Base-by-base conservation (phyloP, 495 filamentous ascomycete genomes). In the Hamigera avellanea region DNA sequence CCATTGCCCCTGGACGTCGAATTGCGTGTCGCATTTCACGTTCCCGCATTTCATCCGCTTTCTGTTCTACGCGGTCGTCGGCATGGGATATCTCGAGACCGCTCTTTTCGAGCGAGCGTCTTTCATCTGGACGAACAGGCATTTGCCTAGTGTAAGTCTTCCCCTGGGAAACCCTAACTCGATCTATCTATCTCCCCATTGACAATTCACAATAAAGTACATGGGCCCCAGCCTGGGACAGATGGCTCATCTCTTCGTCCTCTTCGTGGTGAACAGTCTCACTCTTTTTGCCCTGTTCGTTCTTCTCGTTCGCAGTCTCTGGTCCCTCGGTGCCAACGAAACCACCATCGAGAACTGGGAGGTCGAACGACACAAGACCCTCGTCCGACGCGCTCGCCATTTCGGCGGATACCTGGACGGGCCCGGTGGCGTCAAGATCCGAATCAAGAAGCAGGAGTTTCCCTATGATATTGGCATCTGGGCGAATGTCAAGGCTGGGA, bases 261-360 rank as follows among this genome's bases (percentile, higher is more conserved):
- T 93, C 1, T 44, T 73, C 5, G 47, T 81, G 14, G 52, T 69
- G 4, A 78, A 80, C 40, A 71, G 69, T 19, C 26, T 80, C 12
- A 81, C 80, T 0, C 53, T 76, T 6, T 73, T 93, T 42, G 73
- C 70, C 1, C 63, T 94, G 0, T 59, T 61, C 16, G 61, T 94
- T 26, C 60, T 94, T 0, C 48, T 93, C 0, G 44, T 72, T 8
- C 67, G 77, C 14, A 74, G 70, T 10, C 28, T 80, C 1, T 81
- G 70, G 69, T 64, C 65, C 15, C 44, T 78, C 2, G 61, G 59
- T 7, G 60, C 66, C 16, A 84, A 84, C 40, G 73, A 67, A 3
- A 95, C 88, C 0, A 86, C 84, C 36, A 96, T 98, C 46, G 91
- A 98, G 54, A 70, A 73, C 18, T 95, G 88, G 89, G 87, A 95